Evolutionary conservation across 2,329 filamentous ascomycete species (phyloP).

Genomic region (Cercospora janseana): DNA sequence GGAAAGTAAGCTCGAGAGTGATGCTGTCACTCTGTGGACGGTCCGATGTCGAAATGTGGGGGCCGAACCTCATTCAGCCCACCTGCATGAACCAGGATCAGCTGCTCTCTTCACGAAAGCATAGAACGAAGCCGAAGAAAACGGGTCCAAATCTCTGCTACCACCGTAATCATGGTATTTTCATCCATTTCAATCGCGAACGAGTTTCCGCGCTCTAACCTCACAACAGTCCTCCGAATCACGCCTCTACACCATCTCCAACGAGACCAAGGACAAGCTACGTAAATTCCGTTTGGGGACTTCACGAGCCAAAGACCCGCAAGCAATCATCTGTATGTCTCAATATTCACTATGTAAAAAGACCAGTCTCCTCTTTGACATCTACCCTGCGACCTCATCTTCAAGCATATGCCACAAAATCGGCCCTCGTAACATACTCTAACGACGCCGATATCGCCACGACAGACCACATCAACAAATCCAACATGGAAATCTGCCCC

Average conservation of each 20-base stretch:
- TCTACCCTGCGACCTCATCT: not conserved
- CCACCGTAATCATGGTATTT: conserved; percentile 1
- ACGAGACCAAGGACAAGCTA: conserved; percentile 82
- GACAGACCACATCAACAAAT: conserved; percentile 89
- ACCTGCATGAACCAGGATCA: conserved; percentile 2
- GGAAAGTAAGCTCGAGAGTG: not conserved
- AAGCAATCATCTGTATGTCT: conserved; percentile 88
- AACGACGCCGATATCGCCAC: no score
- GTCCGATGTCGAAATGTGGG: conserved; percentile 7
- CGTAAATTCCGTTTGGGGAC: conserved; percentile 93
- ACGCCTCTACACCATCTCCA: conserved; percentile 87
- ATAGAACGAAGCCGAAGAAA: no score
- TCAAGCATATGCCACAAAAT: not conserved
- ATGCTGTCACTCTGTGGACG: conserved; percentile 4
- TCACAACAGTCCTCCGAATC: conserved; percentile 68
- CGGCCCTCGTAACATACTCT: not conserved
- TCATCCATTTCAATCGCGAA: not conserved
- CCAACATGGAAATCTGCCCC: conserved; percentile 81
- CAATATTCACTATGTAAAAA: not conserved
- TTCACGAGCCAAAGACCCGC: conserved; percentile 78
- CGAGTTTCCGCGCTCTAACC: not conserved
- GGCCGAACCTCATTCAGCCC: conserved; percentile 1
- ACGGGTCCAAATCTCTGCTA: not conserved
- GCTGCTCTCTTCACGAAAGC: not conserved
- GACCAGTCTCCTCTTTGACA: not conserved